Evolutionary conservation across 2,329 filamentous ascomycete species (phyloP), one percentile per base, ranked within the genome.

Genomic region (Trichoderma aggressivum): DNA sequence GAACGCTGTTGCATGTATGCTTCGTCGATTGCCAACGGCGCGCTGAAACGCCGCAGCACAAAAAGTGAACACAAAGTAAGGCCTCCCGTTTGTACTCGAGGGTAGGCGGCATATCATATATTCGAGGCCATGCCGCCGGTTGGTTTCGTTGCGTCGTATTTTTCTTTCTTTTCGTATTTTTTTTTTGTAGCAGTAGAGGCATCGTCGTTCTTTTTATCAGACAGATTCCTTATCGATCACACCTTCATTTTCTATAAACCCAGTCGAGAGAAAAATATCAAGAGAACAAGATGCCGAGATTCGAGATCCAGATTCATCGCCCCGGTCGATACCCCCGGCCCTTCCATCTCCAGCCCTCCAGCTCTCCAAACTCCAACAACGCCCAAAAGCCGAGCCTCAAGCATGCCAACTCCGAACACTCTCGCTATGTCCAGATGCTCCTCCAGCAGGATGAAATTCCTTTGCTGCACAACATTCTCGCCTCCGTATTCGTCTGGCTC

Each of bases 361-460:
- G 76, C 73, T 76, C 75, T 12, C 21, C n/a, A 24, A 24, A 21
- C 47, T 24, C 47, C 47, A 53, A 24, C 47, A 53, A 24, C 21
- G 3, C 10, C 47, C 47, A 24, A 21, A 53, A 53, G 11, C n/a
- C 43, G n/a, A 24, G 47, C 47, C 47, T 53, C n/a, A 53, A 72
- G 14, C 64, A 73, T 6, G 70, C 75, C 73, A 77, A 77, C 72
- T 75, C 75, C 18, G 73, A 73, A n/a, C 76, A 81, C 65, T 80
- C 81, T 24, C 78, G 78, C 32, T 85, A 85, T 74, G 79, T 82
- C 47, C 77, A 81, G 72, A 86, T 87, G 83, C 80, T 86, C 8
- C 80, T 85, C 28, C 79, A 81, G 43, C 79, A 85, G n/a, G 83
- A 86, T 73, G 74, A 78, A 47, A 85, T 87, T 60, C 80, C 83